phyloP scores from a whole-genome alignment of 306 rosid species.

The Styphnolobium japonicum region DNA sequence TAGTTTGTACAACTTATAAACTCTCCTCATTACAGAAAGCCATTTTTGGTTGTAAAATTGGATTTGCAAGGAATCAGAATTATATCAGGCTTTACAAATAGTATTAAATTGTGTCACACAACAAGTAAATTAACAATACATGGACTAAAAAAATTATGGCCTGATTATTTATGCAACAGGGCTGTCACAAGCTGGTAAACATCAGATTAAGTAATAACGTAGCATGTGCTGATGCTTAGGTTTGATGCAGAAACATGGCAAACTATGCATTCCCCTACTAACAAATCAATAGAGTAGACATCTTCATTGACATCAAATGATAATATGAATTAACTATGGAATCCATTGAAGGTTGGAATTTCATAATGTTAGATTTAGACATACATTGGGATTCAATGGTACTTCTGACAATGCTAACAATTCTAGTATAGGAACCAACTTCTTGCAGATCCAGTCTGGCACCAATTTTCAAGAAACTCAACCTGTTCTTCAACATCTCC shows the following conservation, averaged over 20 bases:
- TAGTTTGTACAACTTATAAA: not conserved
- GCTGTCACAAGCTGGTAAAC: no score
- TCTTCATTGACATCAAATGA: not conserved
- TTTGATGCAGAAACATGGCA: not conserved
- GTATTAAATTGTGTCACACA: no score
- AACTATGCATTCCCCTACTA: not conserved
- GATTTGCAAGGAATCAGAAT: no score
- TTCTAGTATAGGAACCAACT: constrained; percentile 15
- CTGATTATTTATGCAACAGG: not conserved
- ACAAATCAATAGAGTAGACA: not conserved
- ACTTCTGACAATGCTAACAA: no score
- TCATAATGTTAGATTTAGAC: no score
- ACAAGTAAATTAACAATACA: not conserved
- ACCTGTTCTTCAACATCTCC: constrained; percentile 67
- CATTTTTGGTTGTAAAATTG: no score
- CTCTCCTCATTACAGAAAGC: no score
- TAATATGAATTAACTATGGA: not conserved
- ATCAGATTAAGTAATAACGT: not conserved
- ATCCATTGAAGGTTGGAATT: not conserved
- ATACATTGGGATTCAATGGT: no score
- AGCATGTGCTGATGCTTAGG: not conserved
- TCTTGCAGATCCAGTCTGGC: constrained; percentile 64
- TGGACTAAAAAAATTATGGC: not conserved
- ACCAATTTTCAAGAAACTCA: constrained; percentile 46
- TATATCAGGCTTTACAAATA: not conserved